Conservation (phyloP, 495 filamentous ascomycete genomes). For the Neurospora sp. region DNA sequence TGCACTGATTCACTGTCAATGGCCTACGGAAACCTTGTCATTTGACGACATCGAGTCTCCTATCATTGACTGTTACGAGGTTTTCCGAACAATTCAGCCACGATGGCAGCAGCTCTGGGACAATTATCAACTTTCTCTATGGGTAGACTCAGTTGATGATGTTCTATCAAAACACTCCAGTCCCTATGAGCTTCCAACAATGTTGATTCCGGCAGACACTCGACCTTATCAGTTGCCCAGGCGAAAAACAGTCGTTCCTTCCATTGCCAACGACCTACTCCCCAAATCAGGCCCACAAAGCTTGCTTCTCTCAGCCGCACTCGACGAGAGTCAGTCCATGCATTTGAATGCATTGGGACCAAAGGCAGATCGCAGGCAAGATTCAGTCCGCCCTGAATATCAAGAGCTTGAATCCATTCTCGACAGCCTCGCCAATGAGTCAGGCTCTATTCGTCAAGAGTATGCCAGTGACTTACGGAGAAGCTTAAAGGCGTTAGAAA, state of each 20-base stretch:
- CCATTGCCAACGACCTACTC: background rate
- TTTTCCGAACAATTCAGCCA: background rate
- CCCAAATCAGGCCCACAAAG: background rate
- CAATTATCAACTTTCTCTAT: background rate
- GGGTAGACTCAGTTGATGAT: background rate
- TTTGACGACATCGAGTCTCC: background rate
- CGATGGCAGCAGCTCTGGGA: background rate
- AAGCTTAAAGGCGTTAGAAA: slow-evolving; percentile 14
- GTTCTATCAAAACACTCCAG: background rate
- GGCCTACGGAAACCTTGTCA: background rate
- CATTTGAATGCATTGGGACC: background rate
- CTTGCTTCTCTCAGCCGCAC: background rate
- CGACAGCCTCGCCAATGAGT: background rate
- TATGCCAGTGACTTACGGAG: slow-evolving; percentile 8
- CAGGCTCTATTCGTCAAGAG: background rate
- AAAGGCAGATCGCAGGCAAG: background rate
- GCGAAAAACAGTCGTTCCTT: background rate
- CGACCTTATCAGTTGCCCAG: background rate
- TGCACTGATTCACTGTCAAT: background rate
- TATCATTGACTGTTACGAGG: background rate
- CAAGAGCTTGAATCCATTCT: background rate
- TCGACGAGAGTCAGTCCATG: background rate
- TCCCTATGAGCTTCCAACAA: background rate
- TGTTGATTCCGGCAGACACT: background rate
- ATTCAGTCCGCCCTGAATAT: background rate